Evolutionary conservation across 768 basidiomycete species (phyloP), one percentile per base, ranked within the genome.

Genomic region (Phylloporus scabripes): DNA sequence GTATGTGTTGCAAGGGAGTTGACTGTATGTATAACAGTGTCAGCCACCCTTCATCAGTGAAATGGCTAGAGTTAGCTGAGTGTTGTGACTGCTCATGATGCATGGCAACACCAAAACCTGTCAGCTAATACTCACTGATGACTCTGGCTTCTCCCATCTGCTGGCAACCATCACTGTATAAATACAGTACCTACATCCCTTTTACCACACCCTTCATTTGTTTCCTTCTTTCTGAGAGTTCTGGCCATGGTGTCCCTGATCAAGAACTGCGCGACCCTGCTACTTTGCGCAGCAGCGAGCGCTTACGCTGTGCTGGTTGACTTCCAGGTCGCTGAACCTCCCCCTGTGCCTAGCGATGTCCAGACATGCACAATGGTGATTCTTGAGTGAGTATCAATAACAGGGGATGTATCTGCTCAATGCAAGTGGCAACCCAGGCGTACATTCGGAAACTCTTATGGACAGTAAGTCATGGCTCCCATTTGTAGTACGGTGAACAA

Each of bases 261-360:
- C 50, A 49, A 43, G 28, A 47, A 42, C 28, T 49, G 60, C 31
- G 47, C 18, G 3, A 17, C 45, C 33, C 37, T 50, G 37, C 40
- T 62, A 26, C 42, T 60, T 15, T 48, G 44, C 7, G 41, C 52
- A 15, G 38, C 52, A 12, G 42, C 58, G 5, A 50, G 43, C 10
- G 14, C 46, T 37, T 47, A 53, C 3, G 53, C 55, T 18, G 63
- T 59, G 11, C 64, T 76, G n/a, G 72, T 75, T 34, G 70, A 80
- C 61, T 89, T 89, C 60, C 85, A 87, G 62, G 84, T 89, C 46
- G 72, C 81, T 9, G 80, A 88, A 54, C 85, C 87, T 4, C 83
- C 83, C 11, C 76, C 81, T 3, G 70, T 88, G n/a, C 85, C 87
- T 10, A 63, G 66, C 40, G 67, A 77, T 58, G 74, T 72, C 14